Conservation (phyloP, 2,329 filamentous ascomycete species). For the Ophiostoma ips region DNA sequence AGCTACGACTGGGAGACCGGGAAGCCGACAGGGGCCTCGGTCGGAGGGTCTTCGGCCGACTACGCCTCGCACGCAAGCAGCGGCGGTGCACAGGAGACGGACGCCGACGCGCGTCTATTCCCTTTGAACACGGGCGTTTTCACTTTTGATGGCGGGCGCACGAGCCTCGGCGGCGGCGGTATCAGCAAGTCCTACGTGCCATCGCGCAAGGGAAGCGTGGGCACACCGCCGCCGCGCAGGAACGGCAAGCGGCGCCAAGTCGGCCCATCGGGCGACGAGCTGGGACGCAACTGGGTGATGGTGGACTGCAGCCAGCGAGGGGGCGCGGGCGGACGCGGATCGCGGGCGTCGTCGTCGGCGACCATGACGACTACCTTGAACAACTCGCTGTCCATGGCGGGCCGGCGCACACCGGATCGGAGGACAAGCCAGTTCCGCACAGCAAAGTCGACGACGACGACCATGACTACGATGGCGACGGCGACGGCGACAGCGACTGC, state of each 20-base stretch:
- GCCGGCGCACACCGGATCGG: neutral
- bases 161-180: neutral
- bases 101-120: neutral
- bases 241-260: constrained; percentile 41
- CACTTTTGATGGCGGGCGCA: neutral
- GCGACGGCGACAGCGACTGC: no score
- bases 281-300: constrained; percentile 59
- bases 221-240: constrained; percentile 21
- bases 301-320: constrained; percentile 29
- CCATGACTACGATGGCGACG: no score
- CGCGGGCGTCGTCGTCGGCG: neutral
- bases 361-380: neutral
- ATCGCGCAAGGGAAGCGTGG: neutral
- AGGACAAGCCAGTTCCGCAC: constrained; percentile 7
- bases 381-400: neutral
- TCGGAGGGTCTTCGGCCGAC: no score
- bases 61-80: no score
- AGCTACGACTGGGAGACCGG: constrained; percentile 39
- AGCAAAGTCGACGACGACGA: no score
- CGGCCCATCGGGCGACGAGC: constrained; percentile 37
- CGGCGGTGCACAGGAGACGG: neutral
- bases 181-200: neutral
- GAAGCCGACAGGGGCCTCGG: constrained; percentile 17
- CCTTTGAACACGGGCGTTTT: neutral
- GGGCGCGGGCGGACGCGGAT: neutral